Percentiles rank a stretch among this genome's conserved stretches.
phyloP scores from a whole-genome alignment of 495 filamentous ascomycete species.

The Aspergillus steynii region DNA sequence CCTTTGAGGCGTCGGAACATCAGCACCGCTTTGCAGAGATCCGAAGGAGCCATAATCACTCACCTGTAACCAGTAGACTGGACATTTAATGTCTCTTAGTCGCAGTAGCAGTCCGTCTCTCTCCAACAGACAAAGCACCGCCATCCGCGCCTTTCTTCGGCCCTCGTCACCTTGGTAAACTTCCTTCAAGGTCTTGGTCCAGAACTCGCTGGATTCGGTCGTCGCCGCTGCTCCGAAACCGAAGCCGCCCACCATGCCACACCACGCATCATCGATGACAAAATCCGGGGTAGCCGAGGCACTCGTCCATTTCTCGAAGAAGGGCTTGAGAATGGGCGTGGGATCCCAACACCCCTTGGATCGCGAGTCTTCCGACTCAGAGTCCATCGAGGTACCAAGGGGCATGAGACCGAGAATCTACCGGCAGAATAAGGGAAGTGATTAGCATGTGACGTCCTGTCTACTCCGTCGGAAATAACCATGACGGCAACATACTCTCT shows the following conservation, averaged over 20 bases:
- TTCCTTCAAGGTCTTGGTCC: slow-evolving; percentile 52
- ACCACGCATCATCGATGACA: slow-evolving; percentile 53
- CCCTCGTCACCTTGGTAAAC: slow-evolving; percentile 65
- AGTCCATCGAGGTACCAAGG: slow-evolving; percentile 65
- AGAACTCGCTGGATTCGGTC: slow-evolving; percentile 46
- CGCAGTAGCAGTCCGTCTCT: slow-evolving; percentile 59
- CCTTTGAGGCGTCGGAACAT: slow-evolving; percentile 25
- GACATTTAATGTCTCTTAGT: slow-evolving; percentile 58
- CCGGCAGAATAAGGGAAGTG: slow-evolving; percentile 1
- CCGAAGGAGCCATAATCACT: slow-evolving; percentile 20
- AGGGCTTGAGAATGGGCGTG: slow-evolving; percentile 39
- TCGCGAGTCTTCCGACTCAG: slow-evolving; percentile 56
- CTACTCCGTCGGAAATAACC: neutral
- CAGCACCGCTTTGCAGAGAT: slow-evolving; percentile 1
- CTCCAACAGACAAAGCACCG: slow-evolving; percentile 54
- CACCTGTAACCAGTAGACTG: slow-evolving; percentile 66
- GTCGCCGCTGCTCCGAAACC: slow-evolving; percentile 52
- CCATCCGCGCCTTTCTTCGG: slow-evolving; percentile 57
- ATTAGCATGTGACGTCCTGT: neutral
- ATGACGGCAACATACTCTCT: slow-evolving; percentile 39
- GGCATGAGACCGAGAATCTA: slow-evolving; percentile 60
- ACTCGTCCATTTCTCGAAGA: slow-evolving; percentile 49
- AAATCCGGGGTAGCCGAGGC: slow-evolving; percentile 52
- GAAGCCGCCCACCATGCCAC: slow-evolving; percentile 56
- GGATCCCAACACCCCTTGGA: slow-evolving; percentile 62